phyloP scores from a whole-genome alignment of 2,329 filamentous ascomycete genomes.

The Alternaria ventricosa region DNA sequence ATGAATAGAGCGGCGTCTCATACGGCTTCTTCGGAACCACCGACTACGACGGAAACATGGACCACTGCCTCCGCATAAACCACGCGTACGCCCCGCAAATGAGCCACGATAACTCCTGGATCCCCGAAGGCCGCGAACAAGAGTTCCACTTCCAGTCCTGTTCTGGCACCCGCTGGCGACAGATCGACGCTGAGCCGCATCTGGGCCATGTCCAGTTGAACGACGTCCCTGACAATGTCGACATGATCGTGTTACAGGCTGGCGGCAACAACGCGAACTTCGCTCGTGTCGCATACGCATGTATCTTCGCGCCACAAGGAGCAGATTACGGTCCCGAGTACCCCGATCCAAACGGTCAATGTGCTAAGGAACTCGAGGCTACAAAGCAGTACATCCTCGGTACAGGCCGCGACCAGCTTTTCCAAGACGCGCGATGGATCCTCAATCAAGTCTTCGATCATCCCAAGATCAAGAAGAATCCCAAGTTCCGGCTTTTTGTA shows the following conservation, averaged over 20 bases:
- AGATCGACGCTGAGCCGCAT: not conserved
- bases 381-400: not conserved
- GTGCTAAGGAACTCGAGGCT: not conserved
- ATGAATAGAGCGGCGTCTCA: not conserved
- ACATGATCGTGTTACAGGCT: not conserved
- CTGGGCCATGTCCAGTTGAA: not conserved
- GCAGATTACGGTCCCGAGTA: not conserved
- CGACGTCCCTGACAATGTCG: not conserved
- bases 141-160: not conserved
- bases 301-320: not conserved
- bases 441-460: not conserved
- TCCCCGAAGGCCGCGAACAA: not conserved
- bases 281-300: not conserved
- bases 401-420: not conserved
- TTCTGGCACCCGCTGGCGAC: not conserved
- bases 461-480: not conserved
- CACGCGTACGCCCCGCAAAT: not conserved
- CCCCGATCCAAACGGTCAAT: not conserved
- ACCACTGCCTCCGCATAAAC: not conserved
- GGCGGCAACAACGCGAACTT: not conserved
- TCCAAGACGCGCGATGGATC: not conserved
- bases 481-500: not conserved
- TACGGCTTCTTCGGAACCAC: not conserved
- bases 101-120: not conserved
- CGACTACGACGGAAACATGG: not conserved